Evolutionary conservation across 1,284 basidiomycete genomes (phyloP).

Genomic region (Puccinia novopanici): DNA sequence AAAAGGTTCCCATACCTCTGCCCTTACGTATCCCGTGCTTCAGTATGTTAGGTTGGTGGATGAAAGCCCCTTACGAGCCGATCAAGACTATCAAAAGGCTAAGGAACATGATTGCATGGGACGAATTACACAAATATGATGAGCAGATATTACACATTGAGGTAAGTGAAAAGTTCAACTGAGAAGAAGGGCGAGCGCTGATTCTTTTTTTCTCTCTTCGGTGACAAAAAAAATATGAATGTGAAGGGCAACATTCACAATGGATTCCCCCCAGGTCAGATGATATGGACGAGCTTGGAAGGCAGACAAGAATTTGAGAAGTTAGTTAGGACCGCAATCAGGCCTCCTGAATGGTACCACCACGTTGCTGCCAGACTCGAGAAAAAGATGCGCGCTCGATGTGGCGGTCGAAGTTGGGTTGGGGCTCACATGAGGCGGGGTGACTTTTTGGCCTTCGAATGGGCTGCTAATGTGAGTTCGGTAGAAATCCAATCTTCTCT

Average conservation of each 20-base stretch:
- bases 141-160: slow-evolving; percentile 48
- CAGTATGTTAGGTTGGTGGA: slow-evolving; percentile 49
- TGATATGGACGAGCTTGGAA: slow-evolving; percentile 40
- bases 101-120: slow-evolving; percentile 34
- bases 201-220: neutral
- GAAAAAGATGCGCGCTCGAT: slow-evolving; percentile 44
- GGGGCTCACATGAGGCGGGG: slow-evolving; percentile 45
- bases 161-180: slow-evolving; percentile 17
- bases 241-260: slow-evolving; percentile 47
- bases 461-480: slow-evolving; percentile 32
- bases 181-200: neutral
- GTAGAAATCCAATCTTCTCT: neutral
- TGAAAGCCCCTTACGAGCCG: slow-evolving; percentile 47
- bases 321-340: slow-evolving; percentile 17
- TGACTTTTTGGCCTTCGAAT: slow-evolving; percentile 33
- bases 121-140: slow-evolving; percentile 29
- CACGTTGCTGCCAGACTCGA: slow-evolving; percentile 36
- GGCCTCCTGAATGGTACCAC: slow-evolving; percentile 38
- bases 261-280: slow-evolving; percentile 44
- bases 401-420: slow-evolving; percentile 43
- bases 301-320: slow-evolving; percentile 37
- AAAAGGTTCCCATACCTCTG: neutral
- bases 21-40: neutral
- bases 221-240: neutral
- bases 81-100: slow-evolving; percentile 28